These are phyloP conservation scores for Teratosphaeria epicoccoides DNA, from an alignment of 2,329 filamentous ascomycete genomes.

Conservation along the genomic window DNA sequence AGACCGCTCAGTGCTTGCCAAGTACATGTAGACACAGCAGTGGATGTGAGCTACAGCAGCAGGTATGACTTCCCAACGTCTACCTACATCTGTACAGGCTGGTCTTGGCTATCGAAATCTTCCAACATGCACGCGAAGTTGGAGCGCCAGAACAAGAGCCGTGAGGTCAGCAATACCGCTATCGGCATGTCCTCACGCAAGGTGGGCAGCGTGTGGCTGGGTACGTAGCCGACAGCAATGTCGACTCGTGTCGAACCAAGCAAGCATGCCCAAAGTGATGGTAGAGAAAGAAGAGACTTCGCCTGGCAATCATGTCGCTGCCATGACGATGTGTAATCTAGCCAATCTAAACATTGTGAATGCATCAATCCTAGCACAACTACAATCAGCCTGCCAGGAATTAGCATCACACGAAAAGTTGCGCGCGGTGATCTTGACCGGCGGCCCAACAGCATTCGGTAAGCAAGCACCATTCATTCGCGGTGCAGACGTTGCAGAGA, in stretches of 20 bases:
- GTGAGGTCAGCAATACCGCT: neutral
- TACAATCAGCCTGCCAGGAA: constrained; percentile 9
- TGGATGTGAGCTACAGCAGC: neutral
- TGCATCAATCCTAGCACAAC: constrained; percentile 9
- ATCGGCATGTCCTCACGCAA: neutral
- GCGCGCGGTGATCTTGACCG: constrained; percentile 19
- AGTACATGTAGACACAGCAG: neutral
- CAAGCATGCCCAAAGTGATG: neutral
- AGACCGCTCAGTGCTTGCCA: neutral
- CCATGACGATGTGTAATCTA: constrained; percentile 18
- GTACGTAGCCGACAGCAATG: neutral
- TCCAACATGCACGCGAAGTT: neutral
- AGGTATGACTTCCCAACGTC: neutral
- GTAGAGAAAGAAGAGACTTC: neutral
- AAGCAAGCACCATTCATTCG: constrained; percentile 22
- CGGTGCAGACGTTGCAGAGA: constrained; percentile 22
- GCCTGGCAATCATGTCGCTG: constrained; percentile 11
- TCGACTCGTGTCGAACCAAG: neutral
- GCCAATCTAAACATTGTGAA: constrained; percentile 20
- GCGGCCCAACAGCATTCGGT: constrained; percentile 8
- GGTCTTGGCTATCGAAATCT: neutral
- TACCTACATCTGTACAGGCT: neutral
- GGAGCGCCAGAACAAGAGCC: neutral
- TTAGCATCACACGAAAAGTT: constrained; percentile 9
- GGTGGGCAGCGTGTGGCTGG: neutral